A percentile compares a stretch with the other conserved stretches of the same genome.
Evolutionary conservation across 345 rosid species (phyloP).

Genomic region (Hevea brasiliensis): DNA sequence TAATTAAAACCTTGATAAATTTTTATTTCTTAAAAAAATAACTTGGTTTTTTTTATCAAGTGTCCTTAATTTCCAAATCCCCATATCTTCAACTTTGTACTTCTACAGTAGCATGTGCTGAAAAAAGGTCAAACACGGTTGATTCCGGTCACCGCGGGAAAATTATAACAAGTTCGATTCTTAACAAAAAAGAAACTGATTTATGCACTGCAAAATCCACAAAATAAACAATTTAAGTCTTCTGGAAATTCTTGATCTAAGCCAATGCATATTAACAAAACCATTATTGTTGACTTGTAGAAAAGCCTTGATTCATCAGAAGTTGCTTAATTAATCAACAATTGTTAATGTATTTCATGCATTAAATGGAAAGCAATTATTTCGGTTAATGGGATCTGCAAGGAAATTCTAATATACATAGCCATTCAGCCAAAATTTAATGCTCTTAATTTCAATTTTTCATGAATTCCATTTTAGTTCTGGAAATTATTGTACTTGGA

Average conservation of each 20-base stretch:
- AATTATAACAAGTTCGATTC: background rate
- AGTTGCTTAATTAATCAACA: background rate
- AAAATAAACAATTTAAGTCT: background rate
- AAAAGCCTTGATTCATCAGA: background rate
- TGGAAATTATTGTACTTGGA: background rate
- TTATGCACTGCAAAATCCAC: background rate
- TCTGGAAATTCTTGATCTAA: background rate
- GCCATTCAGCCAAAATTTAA: background rate
- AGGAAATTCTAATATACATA: background rate
- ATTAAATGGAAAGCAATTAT: background rate
- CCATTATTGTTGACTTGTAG: background rate
- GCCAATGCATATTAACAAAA: background rate
- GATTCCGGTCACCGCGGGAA: background rate
- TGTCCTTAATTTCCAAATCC: background rate
- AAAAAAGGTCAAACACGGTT: background rate
- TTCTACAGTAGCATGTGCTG: background rate
- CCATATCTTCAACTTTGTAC: background rate
- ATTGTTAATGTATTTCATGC: background rate
- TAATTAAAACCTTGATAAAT: background rate
- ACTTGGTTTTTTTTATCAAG: background rate
- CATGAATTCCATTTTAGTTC: background rate
- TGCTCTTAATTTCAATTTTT: background rate
- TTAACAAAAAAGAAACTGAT: background rate
- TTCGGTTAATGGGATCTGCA: background rate
- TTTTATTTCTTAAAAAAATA: background rate